These are phyloP conservation scores for Hymenoscyphus fraxineus DNA, from an alignment of 2,329 filamentous ascomycete species.

Conservation along the genomic window DNA sequence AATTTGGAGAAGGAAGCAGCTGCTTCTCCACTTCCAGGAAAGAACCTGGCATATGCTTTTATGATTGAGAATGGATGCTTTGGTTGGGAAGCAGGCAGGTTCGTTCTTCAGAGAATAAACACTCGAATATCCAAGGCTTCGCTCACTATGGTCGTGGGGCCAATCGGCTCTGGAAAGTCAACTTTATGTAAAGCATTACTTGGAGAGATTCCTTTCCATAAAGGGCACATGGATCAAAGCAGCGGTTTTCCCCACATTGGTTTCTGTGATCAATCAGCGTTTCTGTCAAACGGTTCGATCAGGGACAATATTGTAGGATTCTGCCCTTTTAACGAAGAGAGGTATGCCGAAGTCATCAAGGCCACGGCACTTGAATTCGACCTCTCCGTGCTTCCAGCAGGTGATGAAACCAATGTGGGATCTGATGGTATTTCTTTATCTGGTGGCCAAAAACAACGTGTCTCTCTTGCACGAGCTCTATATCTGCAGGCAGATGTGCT, in stretches of 20 bases:
- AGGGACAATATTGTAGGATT: no score
- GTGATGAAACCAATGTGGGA: no score
- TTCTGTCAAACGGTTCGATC: no score
- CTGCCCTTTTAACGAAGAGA: no score
- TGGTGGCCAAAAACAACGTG: no score
- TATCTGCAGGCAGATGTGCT: no score
- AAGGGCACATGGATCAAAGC: constrained; percentile 12
- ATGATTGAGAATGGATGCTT: constrained; percentile 8
- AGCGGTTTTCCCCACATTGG: constrained; percentile 25
- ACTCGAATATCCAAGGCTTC: not conserved
- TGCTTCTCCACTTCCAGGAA: constrained; percentile 7
- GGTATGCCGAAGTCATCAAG: no score
- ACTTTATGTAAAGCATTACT: constrained; percentile 45
- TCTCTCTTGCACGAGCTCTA: no score
- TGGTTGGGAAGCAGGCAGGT: constrained; percentile 10
- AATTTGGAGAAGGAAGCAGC: not conserved
- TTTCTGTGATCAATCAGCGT: constrained; percentile 39
- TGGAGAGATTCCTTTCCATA: constrained; percentile 42
- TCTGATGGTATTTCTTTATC: no score
- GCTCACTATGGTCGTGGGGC: constrained; percentile 32
- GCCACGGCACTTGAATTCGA: no score
- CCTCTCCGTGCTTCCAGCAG: no score
- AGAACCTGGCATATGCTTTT: not conserved
- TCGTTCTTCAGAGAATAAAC: constrained; percentile 6
- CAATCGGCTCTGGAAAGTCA: constrained; percentile 51